These are phyloP conservation scores for Ananas comosus DNA, from an alignment of 176 grass and related monocot species.

Conservation along the genomic window DNA sequence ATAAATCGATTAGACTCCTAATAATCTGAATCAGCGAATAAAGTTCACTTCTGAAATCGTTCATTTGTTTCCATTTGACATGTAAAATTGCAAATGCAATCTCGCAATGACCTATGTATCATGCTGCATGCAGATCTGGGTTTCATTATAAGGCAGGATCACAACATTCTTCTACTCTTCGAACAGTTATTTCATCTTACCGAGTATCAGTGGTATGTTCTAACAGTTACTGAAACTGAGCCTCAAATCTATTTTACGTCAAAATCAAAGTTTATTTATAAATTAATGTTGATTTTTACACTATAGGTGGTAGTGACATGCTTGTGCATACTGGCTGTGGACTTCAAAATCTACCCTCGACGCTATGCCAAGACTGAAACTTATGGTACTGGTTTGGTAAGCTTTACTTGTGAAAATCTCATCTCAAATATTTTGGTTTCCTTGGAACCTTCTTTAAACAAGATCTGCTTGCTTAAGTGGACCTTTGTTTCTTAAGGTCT, in stretches of 20 bases:
- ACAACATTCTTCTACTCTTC: slow-evolving; percentile 31
- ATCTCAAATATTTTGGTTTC: slow-evolving; percentile 3
- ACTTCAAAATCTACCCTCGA: slow-evolving; percentile 87
- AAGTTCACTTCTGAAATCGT: slow-evolving; percentile 17
- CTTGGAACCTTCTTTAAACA: slow-evolving; percentile 1
- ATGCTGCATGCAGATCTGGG: slow-evolving; percentile 29
- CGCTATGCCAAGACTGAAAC: slow-evolving; percentile 91
- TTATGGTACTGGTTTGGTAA: slow-evolving; percentile 81
- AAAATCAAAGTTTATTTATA: background rate
- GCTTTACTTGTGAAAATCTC: slow-evolving; percentile 17
- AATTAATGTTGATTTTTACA: slow-evolving; percentile 11
- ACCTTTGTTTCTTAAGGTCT: background rate
- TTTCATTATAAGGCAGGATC: slow-evolving; percentile 25
- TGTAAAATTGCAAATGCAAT: slow-evolving; percentile 5
- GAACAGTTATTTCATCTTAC: slow-evolving; percentile 66
- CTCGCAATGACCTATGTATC: background rate
- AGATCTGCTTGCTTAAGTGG: background rate
- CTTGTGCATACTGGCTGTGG: slow-evolving; percentile 87
- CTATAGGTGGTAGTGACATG: slow-evolving; percentile 88
- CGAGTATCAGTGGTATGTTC: slow-evolving; percentile 72
- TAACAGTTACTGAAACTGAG: slow-evolving; percentile 11
- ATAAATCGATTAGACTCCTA: slow-evolving; percentile 1
- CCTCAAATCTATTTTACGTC: background rate
- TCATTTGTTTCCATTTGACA: slow-evolving; percentile 7
- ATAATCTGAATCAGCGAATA: slow-evolving; percentile 8